These are phyloP conservation scores for Suhomyces chickasaworum DNA, from an alignment of 1,139 yeast species.

Conservation along the genomic window DNA sequence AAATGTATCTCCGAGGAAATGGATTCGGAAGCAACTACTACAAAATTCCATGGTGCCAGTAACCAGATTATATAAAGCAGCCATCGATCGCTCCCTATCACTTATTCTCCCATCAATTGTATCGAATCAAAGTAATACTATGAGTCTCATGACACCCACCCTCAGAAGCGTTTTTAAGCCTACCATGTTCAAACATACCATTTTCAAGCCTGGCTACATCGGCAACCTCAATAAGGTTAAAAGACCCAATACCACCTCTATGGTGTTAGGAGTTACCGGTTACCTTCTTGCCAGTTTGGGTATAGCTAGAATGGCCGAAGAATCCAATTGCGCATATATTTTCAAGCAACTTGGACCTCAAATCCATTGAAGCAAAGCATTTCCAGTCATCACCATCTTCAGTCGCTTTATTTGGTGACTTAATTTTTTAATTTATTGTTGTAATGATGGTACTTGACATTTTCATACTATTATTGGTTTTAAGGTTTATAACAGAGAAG, in stretches of 20 bases:
- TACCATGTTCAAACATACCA: neutral
- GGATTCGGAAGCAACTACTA: neutral
- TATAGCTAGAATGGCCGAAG: conserved; percentile 29
- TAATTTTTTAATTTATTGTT: too few species aligned
- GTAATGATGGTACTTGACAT: neutral
- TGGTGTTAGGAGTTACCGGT: conserved; percentile 22
- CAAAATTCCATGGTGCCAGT: too few species aligned
- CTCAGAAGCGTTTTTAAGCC: conserved; percentile 7
- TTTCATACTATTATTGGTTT: neutral
- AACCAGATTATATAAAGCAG: neutral
- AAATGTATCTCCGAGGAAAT: conserved; percentile 1
- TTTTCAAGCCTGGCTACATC: conserved; percentile 1
- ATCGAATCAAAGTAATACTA: neutral
- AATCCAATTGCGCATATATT: conserved; percentile 25
- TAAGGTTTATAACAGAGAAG: conserved; percentile 1
- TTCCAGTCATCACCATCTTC: neutral
- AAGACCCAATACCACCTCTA: conserved; percentile 5
- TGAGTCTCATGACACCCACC: conserved; percentile 5
- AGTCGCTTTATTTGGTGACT: neutral
- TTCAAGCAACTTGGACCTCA: conserved; percentile 28
- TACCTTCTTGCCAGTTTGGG: conserved; percentile 25
- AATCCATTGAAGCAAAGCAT: neutral
- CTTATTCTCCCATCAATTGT: neutral
- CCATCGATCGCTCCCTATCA: neutral
- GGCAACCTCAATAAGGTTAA: neutral